Evolutionary conservation across 495 filamentous ascomycete species (phyloP).

Genomic region (Penicillium mononematosum): DNA sequence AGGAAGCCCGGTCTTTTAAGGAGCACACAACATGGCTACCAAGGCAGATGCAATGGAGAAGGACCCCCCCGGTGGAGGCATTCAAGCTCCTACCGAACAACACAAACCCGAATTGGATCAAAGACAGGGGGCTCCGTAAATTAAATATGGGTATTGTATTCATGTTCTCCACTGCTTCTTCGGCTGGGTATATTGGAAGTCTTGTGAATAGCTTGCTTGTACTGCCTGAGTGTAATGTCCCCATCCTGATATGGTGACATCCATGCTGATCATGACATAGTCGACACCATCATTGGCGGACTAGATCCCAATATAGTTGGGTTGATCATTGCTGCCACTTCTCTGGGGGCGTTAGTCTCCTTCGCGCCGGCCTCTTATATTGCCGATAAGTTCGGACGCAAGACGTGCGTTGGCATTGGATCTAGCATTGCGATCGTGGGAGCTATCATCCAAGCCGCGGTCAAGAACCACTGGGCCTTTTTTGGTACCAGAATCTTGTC

Average conservation of each 20-base stretch:
- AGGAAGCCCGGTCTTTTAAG: not conserved
- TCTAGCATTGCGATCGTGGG: conserved; percentile 17
- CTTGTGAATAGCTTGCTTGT: conserved; percentile 30
- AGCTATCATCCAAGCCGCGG: conserved; percentile 15
- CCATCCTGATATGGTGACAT: not conserved
- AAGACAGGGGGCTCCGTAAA: conserved; percentile 24
- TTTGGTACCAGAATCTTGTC: conserved; percentile 25
- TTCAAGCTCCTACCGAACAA: conserved; percentile 24
- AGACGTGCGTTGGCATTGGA: conserved; percentile 21
- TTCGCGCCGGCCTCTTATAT: conserved; percentile 28
- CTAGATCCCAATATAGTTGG: conserved; percentile 25
- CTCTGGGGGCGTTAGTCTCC: conserved; percentile 23
- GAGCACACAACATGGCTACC: conserved; percentile 6
- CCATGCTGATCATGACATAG: conserved; percentile 5
- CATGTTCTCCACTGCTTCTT: conserved; percentile 24
- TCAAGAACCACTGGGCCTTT: conserved; percentile 25
- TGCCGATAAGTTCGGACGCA: conserved; percentile 23
- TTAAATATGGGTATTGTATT: conserved; percentile 26
- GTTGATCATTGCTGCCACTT: conserved; percentile 28
- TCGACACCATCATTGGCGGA: conserved; percentile 20
- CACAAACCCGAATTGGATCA: conserved; percentile 26
- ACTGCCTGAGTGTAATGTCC: conserved; percentile 25
- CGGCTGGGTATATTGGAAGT: conserved; percentile 30
- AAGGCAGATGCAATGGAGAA: conserved; percentile 5
- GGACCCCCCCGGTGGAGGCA: conserved; percentile 17